Evolutionary conservation across 164 flowering plant genomes (phyloP).

Genomic region (Litsea cubeba): DNA sequence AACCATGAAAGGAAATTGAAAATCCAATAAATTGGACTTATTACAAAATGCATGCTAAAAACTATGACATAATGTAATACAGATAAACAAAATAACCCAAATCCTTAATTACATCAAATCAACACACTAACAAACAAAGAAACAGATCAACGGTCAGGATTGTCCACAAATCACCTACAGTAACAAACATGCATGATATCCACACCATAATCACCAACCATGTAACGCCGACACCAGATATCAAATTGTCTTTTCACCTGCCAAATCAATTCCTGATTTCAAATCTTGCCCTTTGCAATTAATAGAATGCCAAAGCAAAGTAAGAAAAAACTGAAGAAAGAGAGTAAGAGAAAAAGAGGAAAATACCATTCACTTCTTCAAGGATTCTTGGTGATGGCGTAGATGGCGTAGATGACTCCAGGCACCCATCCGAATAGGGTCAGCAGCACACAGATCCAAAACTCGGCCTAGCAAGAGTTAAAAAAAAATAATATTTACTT

Average conservation of each 20-base stretch:
- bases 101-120: background rate
- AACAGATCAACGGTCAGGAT: background rate
- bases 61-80: too few relatives aligned
- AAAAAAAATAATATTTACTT: too few relatives aligned
- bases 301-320: background rate
- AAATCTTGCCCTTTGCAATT: background rate
- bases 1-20: too few relatives aligned
- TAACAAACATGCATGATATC: background rate
- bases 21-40: too few relatives aligned
- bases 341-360: background rate
- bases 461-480: slow-evolving; percentile 22
- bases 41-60: too few relatives aligned
- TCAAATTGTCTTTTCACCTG: background rate
- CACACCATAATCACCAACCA: background rate
- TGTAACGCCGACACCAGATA: background rate
- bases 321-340: too few relatives aligned
- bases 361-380: background rate
- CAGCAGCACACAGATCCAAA: slow-evolving; percentile 39
- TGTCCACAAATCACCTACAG: background rate
- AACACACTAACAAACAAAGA: background rate
- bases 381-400: slow-evolving; percentile 26
- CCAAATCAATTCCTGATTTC: background rate
- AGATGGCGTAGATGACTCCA: slow-evolving; percentile 45
- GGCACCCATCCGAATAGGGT: slow-evolving; percentile 46
- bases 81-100: background rate